Evolutionary conservation across 2,329 filamentous ascomycete genomes (phyloP).

Genomic region (Penicillium griseofulvum): DNA sequence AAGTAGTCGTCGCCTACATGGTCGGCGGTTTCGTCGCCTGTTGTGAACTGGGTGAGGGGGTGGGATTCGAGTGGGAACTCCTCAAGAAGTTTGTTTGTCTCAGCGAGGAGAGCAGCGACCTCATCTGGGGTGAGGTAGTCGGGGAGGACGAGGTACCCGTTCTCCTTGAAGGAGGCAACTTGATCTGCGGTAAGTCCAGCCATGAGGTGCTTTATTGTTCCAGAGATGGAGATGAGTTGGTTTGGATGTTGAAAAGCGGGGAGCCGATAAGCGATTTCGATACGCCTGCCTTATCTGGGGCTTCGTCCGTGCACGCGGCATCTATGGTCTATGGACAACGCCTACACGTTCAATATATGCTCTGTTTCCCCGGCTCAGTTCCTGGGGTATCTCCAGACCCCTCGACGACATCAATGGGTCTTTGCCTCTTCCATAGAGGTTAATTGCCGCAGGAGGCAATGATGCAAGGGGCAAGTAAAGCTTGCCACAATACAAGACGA

Average conservation of each 20-base stretch:
- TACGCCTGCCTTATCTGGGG: constrained; percentile 10
- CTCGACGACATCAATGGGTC: not conserved
- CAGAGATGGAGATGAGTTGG: not conserved
- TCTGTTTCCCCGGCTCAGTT: not conserved
- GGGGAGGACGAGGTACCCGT: constrained; percentile 89
- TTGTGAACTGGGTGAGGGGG: constrained; percentile 91
- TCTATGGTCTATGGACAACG: constrained; percentile 2
- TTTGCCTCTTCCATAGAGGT: constrained; percentile 4
- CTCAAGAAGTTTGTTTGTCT: constrained; percentile 72
- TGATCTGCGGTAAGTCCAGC: constrained; percentile 69
- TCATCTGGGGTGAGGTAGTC: constrained; percentile 67
- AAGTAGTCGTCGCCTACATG: constrained; percentile 97
- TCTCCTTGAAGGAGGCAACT: constrained; percentile 67
- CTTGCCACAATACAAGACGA: constrained; percentile 6
- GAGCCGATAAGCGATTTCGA: constrained; percentile 21
- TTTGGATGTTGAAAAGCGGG: constrained; percentile 18
- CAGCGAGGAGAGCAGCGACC: constrained; percentile 65
- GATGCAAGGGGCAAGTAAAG: constrained; percentile 6
- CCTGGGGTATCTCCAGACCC: not conserved
- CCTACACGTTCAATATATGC: not conserved
- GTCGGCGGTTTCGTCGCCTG: constrained; percentile 64
- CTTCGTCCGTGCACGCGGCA: not conserved
- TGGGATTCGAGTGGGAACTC: constrained; percentile 77
- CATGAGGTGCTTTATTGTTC: constrained; percentile 11
- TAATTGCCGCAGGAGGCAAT: constrained; percentile 4